These are phyloP conservation scores for Chalaropsis ovoidea DNA, from an alignment of 2,329 filamentous ascomycete species.

Conservation along the genomic window DNA sequence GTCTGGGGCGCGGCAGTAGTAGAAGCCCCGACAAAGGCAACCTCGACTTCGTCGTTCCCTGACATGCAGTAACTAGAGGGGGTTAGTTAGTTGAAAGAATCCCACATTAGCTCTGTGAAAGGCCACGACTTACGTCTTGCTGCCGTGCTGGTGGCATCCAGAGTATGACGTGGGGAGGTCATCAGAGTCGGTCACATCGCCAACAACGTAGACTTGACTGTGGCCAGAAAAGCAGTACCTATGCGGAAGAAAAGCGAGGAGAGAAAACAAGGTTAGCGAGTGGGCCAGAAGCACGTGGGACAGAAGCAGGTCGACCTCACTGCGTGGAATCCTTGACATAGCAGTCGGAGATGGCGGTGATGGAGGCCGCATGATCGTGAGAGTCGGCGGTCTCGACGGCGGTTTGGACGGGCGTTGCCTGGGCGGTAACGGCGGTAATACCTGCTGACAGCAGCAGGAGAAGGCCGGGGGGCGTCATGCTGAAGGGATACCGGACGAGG, in stretches of 20 bases:
- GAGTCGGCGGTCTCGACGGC: not conserved
- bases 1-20: conserved; percentile 25
- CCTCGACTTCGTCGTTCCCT: conserved; percentile 36
- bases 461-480: not conserved
- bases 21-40: conserved; percentile 30
- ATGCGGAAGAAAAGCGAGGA: conserved; percentile 5
- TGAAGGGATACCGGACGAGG: not conserved
- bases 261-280: not conserved
- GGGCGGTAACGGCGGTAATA: not conserved
- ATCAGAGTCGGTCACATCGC: conserved; percentile 44
- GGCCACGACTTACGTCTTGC: conserved; percentile 40
- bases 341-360: conserved; percentile 20
- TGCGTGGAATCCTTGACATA: conserved; percentile 21
- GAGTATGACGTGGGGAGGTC: conserved; percentile 52
- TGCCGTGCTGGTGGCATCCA: conserved; percentile 52
- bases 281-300: not conserved
- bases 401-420: not conserved
- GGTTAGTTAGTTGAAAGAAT: not conserved
- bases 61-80: conserved; percentile 33
- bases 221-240: conserved; percentile 39
- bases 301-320: not conserved
- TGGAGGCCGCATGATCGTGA: not conserved
- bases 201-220: conserved; percentile 37
- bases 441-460: not conserved
- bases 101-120: conserved; percentile 26